phyloP scores from a whole-genome alignment of 305 asterid genomes.

The Salvia sclarea region DNA sequence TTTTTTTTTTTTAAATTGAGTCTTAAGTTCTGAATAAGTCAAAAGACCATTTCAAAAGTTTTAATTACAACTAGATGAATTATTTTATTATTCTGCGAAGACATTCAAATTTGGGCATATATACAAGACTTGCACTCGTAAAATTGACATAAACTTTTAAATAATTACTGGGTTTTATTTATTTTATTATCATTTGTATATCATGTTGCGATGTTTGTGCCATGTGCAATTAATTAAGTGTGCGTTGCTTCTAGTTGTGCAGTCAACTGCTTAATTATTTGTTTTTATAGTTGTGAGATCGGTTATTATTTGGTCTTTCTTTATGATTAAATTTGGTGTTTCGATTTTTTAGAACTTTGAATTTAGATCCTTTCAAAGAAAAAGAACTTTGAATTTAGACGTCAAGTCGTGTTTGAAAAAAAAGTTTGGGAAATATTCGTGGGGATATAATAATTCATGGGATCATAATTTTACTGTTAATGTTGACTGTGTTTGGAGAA shows the following conservation, averaged over 20 bases:
- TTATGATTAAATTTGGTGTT: not conserved
- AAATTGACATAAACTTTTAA: not conserved
- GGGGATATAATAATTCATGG: too few relatives aligned
- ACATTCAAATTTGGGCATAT: slow-evolving; percentile 18
- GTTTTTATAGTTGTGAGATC: not conserved
- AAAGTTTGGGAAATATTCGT: not conserved
- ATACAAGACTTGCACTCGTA: not conserved
- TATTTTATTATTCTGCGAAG: not conserved
- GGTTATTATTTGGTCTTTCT: not conserved
- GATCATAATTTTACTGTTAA: too few relatives aligned
- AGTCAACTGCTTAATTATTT: not conserved
- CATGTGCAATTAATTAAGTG: slow-evolving; percentile 13
- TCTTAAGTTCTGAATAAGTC: slow-evolving; percentile 6
- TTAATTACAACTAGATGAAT: not conserved
- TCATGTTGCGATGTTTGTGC: not conserved
- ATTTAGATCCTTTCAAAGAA: too few relatives aligned
- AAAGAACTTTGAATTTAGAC: not conserved
- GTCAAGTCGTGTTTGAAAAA: not conserved
- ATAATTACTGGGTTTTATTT: not conserved
- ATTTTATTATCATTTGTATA: not conserved
- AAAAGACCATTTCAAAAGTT: slow-evolving; percentile 2
- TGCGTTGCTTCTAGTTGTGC: not conserved
- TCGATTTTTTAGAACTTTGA: not conserved
- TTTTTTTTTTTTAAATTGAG: too few relatives aligned
- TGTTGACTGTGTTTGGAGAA: too few relatives aligned